Conservation (phyloP, 257 asterid species). For the Marsdenia floribunda region DNA sequence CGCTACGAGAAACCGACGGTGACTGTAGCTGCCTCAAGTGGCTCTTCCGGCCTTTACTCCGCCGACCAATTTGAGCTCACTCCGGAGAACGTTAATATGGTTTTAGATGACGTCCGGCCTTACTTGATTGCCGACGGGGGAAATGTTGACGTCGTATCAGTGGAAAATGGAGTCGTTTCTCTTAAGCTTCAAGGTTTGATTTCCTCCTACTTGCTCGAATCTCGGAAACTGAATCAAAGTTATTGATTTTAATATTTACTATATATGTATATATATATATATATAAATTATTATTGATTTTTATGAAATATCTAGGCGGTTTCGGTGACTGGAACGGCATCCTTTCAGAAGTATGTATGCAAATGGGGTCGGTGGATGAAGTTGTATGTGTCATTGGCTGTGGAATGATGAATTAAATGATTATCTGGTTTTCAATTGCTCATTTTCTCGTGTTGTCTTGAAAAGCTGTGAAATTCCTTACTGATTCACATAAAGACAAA, state of each 20-base stretch:
- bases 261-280: too few species aligned
- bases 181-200: constrained; percentile 73
- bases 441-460: background rate
- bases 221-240: background rate
- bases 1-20: constrained; percentile 18
- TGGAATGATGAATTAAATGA: background rate
- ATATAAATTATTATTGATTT: background rate
- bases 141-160: constrained; percentile 75
- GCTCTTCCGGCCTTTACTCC: constrained; percentile 58
- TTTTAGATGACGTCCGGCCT: constrained; percentile 83
- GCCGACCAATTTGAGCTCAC: constrained; percentile 77
- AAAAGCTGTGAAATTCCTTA: background rate
- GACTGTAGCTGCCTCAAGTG: constrained; percentile 34
- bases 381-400: background rate
- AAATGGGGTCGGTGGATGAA: background rate
- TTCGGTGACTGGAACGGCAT: background rate
- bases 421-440: background rate
- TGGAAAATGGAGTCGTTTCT: constrained; percentile 71
- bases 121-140: constrained; percentile 93
- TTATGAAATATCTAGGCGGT: too few species aligned
- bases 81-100: constrained; percentile 67
- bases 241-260: too few species aligned
- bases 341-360: background rate
- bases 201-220: background rate
- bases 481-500: background rate